These are phyloP conservation scores for Persicaria tinctoria DNA, from an alignment of 148 eudicot species.

Conservation along the genomic window DNA sequence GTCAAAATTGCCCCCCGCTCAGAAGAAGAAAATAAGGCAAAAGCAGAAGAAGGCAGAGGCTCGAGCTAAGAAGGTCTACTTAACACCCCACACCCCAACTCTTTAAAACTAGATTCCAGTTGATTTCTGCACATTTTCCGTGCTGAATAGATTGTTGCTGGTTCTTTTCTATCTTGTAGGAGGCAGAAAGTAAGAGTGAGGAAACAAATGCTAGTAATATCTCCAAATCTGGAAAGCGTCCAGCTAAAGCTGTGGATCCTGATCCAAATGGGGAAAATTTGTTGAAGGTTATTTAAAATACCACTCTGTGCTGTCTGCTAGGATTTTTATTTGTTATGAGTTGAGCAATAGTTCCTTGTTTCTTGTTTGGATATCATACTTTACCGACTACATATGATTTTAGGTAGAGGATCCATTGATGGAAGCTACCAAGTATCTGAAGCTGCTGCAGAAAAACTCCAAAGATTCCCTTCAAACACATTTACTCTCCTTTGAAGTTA, in stretches of 20 bases:
- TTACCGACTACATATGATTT: conserved; percentile 5
- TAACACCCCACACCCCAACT: no score
- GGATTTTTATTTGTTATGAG: background rate
- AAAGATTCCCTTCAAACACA: conserved; percentile 81
- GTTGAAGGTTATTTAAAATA: conserved; percentile 48
- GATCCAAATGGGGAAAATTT: conserved; percentile 93
- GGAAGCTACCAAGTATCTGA: conserved; percentile 91
- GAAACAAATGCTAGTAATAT: conserved; percentile 54
- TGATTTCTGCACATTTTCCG: conserved; percentile 9
- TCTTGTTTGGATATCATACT: background rate
- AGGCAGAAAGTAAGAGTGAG: conserved; percentile 87
- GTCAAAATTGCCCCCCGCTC: conserved; percentile 75
- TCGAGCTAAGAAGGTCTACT: conserved; percentile 76
- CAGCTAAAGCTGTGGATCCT: conserved; percentile 74
- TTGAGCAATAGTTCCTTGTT: background rate
- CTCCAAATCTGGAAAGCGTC: conserved; percentile 73
- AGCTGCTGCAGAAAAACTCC: conserved; percentile 86
- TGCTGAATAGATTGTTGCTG: conserved; percentile 11
- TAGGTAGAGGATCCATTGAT: conserved; percentile 86
- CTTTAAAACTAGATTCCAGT: conserved; percentile 5
- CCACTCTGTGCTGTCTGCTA: background rate
- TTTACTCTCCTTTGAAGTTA: conserved; percentile 77
- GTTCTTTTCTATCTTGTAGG: conserved; percentile 36
- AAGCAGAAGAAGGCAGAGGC: conserved; percentile 97
- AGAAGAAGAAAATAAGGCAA: conserved; percentile 93